Evolutionary conservation across 2,329 filamentous ascomycete species (phyloP).

Genomic region (Trichoderma sp.): DNA sequence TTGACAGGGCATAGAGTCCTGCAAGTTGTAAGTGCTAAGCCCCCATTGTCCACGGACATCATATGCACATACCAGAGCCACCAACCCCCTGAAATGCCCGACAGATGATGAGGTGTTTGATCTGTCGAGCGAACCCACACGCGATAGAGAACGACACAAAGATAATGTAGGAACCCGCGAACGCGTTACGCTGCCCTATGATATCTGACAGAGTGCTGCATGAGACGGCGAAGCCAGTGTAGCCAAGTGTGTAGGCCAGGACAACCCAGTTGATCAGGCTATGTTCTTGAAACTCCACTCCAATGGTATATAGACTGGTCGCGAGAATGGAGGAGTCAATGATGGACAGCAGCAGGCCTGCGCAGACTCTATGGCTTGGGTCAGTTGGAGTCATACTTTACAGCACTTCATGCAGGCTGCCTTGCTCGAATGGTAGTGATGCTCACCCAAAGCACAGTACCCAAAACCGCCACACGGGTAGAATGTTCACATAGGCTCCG

Average conservation of each 20-base stretch:
- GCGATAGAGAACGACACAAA: conserved; percentile 61
- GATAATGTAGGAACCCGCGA: conserved; percentile 52
- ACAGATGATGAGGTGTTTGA: conserved; percentile 52
- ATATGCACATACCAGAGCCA: conserved; percentile 47
- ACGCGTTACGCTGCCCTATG: conserved; percentile 56
- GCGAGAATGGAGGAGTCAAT: conserved; percentile 64
- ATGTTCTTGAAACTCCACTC: conserved; percentile 51
- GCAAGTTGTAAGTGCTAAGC: background rate
- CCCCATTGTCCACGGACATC: background rate
- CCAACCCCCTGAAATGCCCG: conserved; percentile 56
- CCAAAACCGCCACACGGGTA: conserved; percentile 42
- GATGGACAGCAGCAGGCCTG: conserved; percentile 60
- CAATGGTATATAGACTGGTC: conserved; percentile 60
- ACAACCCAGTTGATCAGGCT: conserved; percentile 56
- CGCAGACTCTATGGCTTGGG: conserved; percentile 45
- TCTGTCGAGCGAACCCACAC: conserved; percentile 46
- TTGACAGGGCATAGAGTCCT: conserved; percentile 59
- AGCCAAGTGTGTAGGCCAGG: conserved; percentile 58
- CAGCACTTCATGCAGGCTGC: background rate
- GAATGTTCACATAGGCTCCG: conserved; percentile 17
- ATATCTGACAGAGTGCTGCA: conserved; percentile 59
- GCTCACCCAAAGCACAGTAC: conserved; percentile 41
- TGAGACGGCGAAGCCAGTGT: conserved; percentile 59
- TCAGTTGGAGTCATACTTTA: background rate
- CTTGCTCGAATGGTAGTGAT: background rate